phyloP scores from a whole-genome alignment of 1,284 basidiomycete genomes.

The Agroathelia rolfsii region DNA sequence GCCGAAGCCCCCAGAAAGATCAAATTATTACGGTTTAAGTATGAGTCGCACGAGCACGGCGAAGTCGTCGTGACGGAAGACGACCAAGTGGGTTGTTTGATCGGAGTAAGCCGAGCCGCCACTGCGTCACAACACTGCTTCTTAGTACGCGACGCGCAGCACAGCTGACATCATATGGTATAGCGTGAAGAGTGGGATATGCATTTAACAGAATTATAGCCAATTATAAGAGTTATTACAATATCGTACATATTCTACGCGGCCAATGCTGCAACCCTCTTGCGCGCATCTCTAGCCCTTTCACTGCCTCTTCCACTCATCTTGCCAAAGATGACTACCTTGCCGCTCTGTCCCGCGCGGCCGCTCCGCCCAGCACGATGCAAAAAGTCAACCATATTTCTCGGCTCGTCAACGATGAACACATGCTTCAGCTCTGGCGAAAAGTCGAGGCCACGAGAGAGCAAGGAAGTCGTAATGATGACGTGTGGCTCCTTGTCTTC shows the following conservation, averaged over 20 bases:
- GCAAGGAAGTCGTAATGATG: conserved; percentile 80
- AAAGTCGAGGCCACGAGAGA: conserved; percentile 89
- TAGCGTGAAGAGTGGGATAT: too few species aligned
- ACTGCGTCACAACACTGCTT: too few species aligned
- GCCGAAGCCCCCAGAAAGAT: too few species aligned
- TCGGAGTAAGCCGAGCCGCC: too few species aligned
- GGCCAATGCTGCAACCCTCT: conserved; percentile 32
- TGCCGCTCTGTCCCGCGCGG: conserved; percentile 54
- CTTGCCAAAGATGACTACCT: conserved; percentile 65
- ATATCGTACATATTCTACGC: conserved; percentile 9
- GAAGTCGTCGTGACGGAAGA: too few species aligned
- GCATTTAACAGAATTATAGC: too few species aligned
- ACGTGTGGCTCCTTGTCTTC: conserved; percentile 41
- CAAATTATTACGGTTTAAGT: too few species aligned
- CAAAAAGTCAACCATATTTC: conserved; percentile 83
- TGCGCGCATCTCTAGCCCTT: conserved; percentile 37
- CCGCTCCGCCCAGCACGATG: conserved; percentile 82
- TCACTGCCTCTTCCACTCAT: conserved; percentile 44
- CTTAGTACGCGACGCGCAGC: too few species aligned
- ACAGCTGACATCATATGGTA: too few species aligned
- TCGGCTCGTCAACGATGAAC: conserved; percentile 76
- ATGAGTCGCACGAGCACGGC: too few species aligned
- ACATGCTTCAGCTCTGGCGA: conserved; percentile 65
- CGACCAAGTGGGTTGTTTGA: too few species aligned
- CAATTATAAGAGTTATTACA: too few species aligned